Evolutionary conservation across 768 basidiomycete genomes (phyloP).

Genomic region (Suillus spraguei): DNA sequence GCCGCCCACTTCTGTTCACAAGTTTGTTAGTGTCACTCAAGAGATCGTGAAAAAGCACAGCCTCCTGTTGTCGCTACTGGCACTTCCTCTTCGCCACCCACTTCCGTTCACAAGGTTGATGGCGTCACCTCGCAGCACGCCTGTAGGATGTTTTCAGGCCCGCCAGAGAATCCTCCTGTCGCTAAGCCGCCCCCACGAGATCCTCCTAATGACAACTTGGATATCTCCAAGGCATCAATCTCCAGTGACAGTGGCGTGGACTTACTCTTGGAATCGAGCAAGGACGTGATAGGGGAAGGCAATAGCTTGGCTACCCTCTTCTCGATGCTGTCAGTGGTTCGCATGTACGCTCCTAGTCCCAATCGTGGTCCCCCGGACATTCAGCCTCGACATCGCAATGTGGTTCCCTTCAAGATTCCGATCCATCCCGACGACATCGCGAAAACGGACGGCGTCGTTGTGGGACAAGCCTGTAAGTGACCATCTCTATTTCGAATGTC

Average conservation of each 20-base stretch:
- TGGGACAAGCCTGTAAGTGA: neutral
- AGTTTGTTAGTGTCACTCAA: neutral
- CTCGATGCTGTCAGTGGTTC: neutral
- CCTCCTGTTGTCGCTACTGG: neutral
- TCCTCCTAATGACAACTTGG: neutral
- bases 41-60: neutral
- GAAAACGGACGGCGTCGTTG: neutral
- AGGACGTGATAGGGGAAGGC: neutral
- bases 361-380: neutral
- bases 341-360: slow-evolving; percentile 1
- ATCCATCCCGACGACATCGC: neutral
- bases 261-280: neutral
- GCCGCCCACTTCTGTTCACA: neutral
- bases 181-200: neutral
- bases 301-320: neutral
- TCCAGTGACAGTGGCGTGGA: neutral
- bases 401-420: neutral
- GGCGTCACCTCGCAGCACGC: neutral
- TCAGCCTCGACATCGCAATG: neutral
- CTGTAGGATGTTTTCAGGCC: neutral
- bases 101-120: neutral
- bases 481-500: neutral
- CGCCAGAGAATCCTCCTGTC: neutral
- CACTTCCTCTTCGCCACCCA: neutral
- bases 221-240: neutral